Evolutionary conservation across 2,329 filamentous ascomycete species (phyloP), one percentile per base, ranked within the genome.

Genomic region (Botrytis cinerea): DNA sequence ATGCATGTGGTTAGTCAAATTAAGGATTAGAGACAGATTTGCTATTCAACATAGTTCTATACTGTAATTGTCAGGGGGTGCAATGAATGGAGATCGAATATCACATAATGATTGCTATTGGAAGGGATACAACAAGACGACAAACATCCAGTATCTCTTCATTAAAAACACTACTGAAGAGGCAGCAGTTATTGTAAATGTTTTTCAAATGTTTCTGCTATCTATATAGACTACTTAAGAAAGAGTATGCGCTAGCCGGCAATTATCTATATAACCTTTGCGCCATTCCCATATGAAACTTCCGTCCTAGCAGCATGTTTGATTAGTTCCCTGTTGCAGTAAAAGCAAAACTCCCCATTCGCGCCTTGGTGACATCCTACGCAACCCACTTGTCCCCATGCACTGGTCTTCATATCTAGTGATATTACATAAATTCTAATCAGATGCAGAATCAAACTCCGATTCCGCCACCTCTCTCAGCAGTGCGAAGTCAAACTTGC

Each of bases 401-500:
- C 28, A 40, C 28, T 18, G 12, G 18, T 28, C 22, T 20, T 28
- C 66, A 2, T 22, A 35, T 28, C 12, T 20, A 16, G 14, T 25
- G 12, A 22, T n/a, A 38, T n/a, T 43, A 68, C 10, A 35, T 38
- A 22, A 32, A 16, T 71, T 73, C 70, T 75, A 81, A 70, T 80
- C 79, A 16, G 80, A 81, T 38, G 78, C 76, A 18, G 75, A 81
- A 54, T 78, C 76, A 16, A 75, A 75, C 61, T 81, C 80, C 18
- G 74, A 79, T n/a, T 78, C 78, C 1, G 76, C 78, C 1, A 63
- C 66, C 28, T 81, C 80, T 68, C 80, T 78, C 40, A 76, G 78
- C 16, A 80, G 71, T 32, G 77, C 75, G 60, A 81, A 83, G 14
- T 81, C 80, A 67, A 83, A 83, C 62, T 78, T 79, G 12, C 81